Evolutionary conservation across 176 grass and related monocot genomes (phyloP).

Genomic region (Oryza punctata): DNA sequence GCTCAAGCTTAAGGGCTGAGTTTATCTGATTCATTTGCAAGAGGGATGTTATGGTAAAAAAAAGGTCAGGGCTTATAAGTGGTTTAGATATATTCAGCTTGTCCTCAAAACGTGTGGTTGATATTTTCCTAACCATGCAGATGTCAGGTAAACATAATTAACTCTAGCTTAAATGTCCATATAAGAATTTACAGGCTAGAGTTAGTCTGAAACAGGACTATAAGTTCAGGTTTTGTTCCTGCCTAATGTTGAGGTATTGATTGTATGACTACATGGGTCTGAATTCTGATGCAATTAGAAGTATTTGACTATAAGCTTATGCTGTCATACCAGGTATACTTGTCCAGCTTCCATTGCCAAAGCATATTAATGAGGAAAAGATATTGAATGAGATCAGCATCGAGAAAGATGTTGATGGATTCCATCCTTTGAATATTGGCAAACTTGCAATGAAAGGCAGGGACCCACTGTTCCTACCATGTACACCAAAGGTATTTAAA

Average conservation of each 20-base stretch:
- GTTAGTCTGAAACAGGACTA: background rate
- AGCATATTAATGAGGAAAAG: constrained; percentile 94
- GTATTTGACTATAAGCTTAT: background rate
- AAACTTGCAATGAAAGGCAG: constrained; percentile 98
- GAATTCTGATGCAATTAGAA: background rate
- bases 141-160: background rate
- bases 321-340: constrained; percentile 64
- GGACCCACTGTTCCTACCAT: constrained; percentile 81
- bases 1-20: background rate
- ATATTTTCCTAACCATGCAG: background rate
- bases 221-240: background rate
- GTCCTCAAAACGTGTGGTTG: constrained; percentile 11
- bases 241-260: background rate
- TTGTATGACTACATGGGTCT: background rate
- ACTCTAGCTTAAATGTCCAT: background rate
- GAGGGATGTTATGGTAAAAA: background rate
- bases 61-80: background rate
- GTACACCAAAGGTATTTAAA: constrained; percentile 79
- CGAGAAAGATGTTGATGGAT: constrained; percentile 96
- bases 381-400: constrained; percentile 77
- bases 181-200: background rate
- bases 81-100: background rate
- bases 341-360: constrained; percentile 91
- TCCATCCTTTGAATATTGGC: constrained; percentile 97
- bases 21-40: background rate